Conservation (phyloP, 768 basidiomycete species). For the Cantharellus anzutake region DNA sequence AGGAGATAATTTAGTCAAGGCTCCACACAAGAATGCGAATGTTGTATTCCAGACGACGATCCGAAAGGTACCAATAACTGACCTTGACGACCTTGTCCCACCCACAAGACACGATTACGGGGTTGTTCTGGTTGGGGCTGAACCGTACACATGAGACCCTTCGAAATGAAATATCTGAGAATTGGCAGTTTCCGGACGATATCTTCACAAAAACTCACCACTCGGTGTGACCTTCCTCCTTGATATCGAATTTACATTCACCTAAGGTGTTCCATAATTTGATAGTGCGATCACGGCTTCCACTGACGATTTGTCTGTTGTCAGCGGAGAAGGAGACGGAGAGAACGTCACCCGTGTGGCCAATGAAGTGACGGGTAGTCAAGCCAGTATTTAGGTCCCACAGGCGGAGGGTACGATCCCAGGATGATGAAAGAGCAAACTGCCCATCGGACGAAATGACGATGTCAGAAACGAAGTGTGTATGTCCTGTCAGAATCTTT, state of each 20-base stretch:
- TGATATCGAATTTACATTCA: slow-evolving; percentile 99
- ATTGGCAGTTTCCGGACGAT: slow-evolving; percentile 1
- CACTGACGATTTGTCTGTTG: slow-evolving; percentile 98
- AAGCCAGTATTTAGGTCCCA: slow-evolving; percentile 98
- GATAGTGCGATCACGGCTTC: slow-evolving; percentile 90
- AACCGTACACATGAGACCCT: slow-evolving; percentile 99
- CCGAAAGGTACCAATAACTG: slow-evolving; percentile 14
- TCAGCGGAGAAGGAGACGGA: slow-evolving; percentile 99
- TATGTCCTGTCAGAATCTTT: slow-evolving; percentile 94
- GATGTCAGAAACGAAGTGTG: slow-evolving; percentile 97
- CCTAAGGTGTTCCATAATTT: slow-evolving; percentile 99
- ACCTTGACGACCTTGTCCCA: slow-evolving; percentile 99
- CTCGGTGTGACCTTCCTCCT: slow-evolving; percentile 94
- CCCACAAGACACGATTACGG: slow-evolving; percentile 95
- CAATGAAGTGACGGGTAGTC: slow-evolving; percentile 94
- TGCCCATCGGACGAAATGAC: slow-evolving; percentile 99
- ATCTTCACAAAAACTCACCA: slow-evolving; percentile 31
- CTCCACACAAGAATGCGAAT: background rate
- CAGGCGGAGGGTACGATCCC: slow-evolving; percentile 99
- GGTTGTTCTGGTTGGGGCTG: slow-evolving; percentile 93
- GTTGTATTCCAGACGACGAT: too few species aligned
- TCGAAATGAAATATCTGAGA: background rate
- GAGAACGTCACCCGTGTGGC: slow-evolving; percentile 93
- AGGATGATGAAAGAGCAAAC: slow-evolving; percentile 96
- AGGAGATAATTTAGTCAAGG: background rate